Evolutionary conservation across 768 basidiomycete species (phyloP), one percentile per base, ranked within the genome.

Genomic region (Leccinum pellstonianum): DNA sequence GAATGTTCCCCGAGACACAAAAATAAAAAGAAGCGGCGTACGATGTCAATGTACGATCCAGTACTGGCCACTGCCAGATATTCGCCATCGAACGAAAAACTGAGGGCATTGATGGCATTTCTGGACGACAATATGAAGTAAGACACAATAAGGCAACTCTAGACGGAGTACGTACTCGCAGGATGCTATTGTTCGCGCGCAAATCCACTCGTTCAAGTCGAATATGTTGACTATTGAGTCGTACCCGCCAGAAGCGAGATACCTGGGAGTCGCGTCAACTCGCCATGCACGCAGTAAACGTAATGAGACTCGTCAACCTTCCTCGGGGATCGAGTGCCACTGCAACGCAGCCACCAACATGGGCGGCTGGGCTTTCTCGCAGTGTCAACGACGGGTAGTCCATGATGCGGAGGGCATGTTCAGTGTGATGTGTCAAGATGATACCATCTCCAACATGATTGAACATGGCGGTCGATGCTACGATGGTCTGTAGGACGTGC

Each of bases 181-280:
- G 23, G 84, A 79, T 19, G 87, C 83, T 60, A 92, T 90, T 17
- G 89, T 91, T 50, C 87, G 81, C 4, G 83, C 82, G 60, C 86
- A 88, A 65, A 93, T 88, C 90, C 89, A 91, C 59, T 91, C 87
- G n/a, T 79, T 78, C 59, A 86, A 66, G 69, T 92, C 90, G 66
- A 91, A 91, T 69, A 93, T 76, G 66, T 91, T 90, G 52, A 93
- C 86, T 56, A 93, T 92, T 8, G 89, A 90, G 68, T 93, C 91
- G 57, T 83, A 80, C 12, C 91, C 91, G 33, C 91, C 90, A 1
- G 90, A 88, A 2, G 90, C 90, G 43, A 92, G 80, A 64, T 91
- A 92, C 55, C 86, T 87, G 63, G 25, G 25, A 29, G 50, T 62
- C 25, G 60, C 59, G 62, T 23, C 54, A 61, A 4, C 23, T 21